Percentiles rank a stretch among this genome's conserved stretches.
Conservation (phyloP, 805 yeast genomes). For the Starmerella kuoi region DNA sequence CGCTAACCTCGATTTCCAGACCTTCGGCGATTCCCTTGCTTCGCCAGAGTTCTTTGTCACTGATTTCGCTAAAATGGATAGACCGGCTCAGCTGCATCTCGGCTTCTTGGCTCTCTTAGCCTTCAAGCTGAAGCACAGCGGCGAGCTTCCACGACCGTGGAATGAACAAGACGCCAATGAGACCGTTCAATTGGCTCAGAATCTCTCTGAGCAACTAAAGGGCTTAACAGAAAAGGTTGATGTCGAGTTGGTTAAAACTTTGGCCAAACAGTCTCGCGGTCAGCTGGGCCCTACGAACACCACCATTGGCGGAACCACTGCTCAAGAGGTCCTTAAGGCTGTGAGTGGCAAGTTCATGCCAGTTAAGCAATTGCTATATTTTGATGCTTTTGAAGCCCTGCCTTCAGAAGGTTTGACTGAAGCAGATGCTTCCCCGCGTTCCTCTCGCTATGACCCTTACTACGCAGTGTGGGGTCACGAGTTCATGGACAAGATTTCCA, state of each 20-base stretch:
- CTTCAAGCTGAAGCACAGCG: constrained; percentile 51
- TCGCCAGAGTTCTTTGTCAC: constrained; percentile 69
- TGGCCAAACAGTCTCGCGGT: constrained; percentile 80
- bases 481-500: constrained; percentile 60
- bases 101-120: constrained; percentile 83
- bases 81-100: constrained; percentile 79
- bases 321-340: constrained; percentile 93
- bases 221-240: constrained; percentile 48
- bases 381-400: constrained; percentile 83
- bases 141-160: constrained; percentile 63
- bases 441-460: constrained; percentile 85
- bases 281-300: constrained; percentile 85
- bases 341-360: constrained; percentile 95
- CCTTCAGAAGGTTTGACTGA: constrained; percentile 41
- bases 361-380: constrained; percentile 79
- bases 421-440: constrained; percentile 60
- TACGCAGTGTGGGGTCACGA: constrained; percentile 84
- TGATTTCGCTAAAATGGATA: constrained; percentile 88
- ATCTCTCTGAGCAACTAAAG: constrained; percentile 48
- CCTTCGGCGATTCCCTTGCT: constrained; percentile 51
- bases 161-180: constrained; percentile 64
- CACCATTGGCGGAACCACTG: constrained; percentile 83
- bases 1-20: constrained; percentile 44
- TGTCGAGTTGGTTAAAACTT: constrained; percentile 52
- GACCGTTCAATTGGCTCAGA: constrained; percentile 45